phyloP scores from a whole-genome alignment of 2,329 filamentous ascomycete species.

The Curvularia lunata region DNA sequence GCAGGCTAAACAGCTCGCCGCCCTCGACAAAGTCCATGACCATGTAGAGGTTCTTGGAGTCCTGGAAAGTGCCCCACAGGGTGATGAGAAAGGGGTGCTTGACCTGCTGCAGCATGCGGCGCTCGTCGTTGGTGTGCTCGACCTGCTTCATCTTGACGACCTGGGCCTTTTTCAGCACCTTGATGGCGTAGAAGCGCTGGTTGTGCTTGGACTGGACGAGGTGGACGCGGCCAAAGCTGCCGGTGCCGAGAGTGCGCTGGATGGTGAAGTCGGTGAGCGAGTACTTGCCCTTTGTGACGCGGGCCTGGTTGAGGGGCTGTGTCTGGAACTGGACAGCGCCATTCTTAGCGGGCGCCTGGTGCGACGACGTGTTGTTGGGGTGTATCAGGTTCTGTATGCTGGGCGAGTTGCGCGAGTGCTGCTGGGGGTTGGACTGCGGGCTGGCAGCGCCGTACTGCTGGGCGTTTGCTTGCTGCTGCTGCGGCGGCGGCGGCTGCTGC shows the following conservation, averaged over 20 bases:
- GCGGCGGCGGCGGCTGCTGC: conserved; percentile 19
- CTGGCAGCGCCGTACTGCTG: conserved; percentile 33
- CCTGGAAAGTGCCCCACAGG: conserved; percentile 97
- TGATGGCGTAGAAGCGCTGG: conserved; percentile 96
- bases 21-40: conserved; percentile 99
- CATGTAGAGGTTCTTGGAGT: conserved; percentile 96
- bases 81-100: conserved; percentile 98
- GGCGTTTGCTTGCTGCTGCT: conserved; percentile 17
- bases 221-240: conserved; percentile 95
- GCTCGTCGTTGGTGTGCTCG: conserved; percentile 98
- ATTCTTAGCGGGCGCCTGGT: conserved; percentile 38
- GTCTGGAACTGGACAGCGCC: conserved; percentile 48
- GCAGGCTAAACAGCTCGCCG: conserved; percentile 92
- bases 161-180: conserved; percentile 97
- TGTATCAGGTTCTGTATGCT: conserved; percentile 87
- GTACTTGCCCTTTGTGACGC: conserved; percentile 96
- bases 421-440: conserved; percentile 37
- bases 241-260: conserved; percentile 89
- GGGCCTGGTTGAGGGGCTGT: conserved; percentile 49
- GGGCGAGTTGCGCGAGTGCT: conserved; percentile 70
- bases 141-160: conserved; percentile 99
- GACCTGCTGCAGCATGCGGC: conserved; percentile 92
- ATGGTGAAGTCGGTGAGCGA: conserved; percentile 89
- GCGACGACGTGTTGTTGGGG: conserved; percentile 51
- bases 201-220: conserved; percentile 98